Base-by-base conservation (phyloP, 345 rosid species). In the Lepidium didymum region DNA sequence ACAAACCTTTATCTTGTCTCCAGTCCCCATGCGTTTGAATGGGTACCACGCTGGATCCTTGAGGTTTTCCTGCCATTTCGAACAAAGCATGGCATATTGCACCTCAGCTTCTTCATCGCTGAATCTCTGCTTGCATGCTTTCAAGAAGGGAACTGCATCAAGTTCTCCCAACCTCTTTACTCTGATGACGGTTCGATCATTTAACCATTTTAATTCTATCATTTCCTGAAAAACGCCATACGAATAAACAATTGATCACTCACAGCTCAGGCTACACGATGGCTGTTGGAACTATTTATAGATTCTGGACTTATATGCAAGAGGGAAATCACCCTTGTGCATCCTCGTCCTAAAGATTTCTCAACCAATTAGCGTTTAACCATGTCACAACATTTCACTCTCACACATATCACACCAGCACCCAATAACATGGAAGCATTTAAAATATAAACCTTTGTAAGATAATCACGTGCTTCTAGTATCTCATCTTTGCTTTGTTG, bases 91-190 rank as follows among this genome's bases (percentile, higher is more conserved):
- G 40, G 58, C 57, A 37, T 84, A 83, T 76, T 86, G 74, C 11
- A 86, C 27, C 25, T 9, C 56, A 66, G 85, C 89, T 59, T 92
- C 93, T 31, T 82, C 87, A 0, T 33, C 46, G 8, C 61, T 47
- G 67, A 72, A 90, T 72, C 69, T 84, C 65, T 72, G 15, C 58
- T 77, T 80, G 80, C 93, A 90, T 7, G 85, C 78, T 44, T 68
- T 67, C 35, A 61, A 45, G 63, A 92, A 87, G 6, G 86, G 71
- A 77, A 82, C 88, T 15, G 19, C 42, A 51, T 90, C 90, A 33
- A 92, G 75, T 58, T 90, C 97, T 8, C 97, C 98, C 90, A 92
- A 76, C 59, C 97, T 81, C 80, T 86, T 90, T 55, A 90, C 43
- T 31, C 89, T 84, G 68, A 90, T 82, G 74, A 1, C 44, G 9